Evolutionary conservation across 2,329 filamentous ascomycete species (phyloP).

Genomic region (Cytospora leucostoma): DNA sequence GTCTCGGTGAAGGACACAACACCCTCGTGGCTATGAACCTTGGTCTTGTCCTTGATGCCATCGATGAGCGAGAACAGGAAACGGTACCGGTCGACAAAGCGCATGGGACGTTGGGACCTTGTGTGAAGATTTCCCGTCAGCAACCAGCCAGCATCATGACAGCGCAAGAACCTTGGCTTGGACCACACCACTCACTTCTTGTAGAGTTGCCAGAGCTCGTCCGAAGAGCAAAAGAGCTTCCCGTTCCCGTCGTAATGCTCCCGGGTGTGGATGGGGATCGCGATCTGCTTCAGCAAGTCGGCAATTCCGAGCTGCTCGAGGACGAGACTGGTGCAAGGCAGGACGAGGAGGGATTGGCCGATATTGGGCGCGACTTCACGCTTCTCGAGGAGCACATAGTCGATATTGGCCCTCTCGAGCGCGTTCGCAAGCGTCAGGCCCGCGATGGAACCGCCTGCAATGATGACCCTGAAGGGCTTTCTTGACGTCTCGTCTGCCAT

Average conservation of each 20-base stretch:
- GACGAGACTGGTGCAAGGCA: slow-evolving; percentile 46
- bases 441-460: slow-evolving; percentile 51
- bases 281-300: neutral
- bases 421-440: slow-evolving; percentile 49
- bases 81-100: slow-evolving; percentile 7
- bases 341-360: slow-evolving; percentile 50
- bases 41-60: slow-evolving; percentile 6
- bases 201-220: slow-evolving; percentile 9
- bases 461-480: slow-evolving; percentile 40
- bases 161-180: too few species aligned
- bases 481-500: slow-evolving; percentile 1
- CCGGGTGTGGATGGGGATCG: neutral
- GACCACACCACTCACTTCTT: neutral
- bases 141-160: too few species aligned
- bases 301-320: slow-evolving; percentile 50
- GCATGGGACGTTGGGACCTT: slow-evolving; percentile 4
- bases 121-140: neutral
- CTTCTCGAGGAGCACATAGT: slow-evolving; percentile 53
- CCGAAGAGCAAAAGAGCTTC: neutral
- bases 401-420: slow-evolving; percentile 44
- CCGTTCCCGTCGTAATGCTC: slow-evolving; percentile 1
- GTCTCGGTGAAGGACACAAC: slow-evolving; percentile 8
- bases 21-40: neutral
- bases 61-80: neutral
- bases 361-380: slow-evolving; percentile 44